A percentile compares a stretch with the other conserved stretches of the same genome.
Evolutionary conservation across 192 early-diverging fungal species (phyloP).

Genomic region (Coemansia aciculifera): DNA sequence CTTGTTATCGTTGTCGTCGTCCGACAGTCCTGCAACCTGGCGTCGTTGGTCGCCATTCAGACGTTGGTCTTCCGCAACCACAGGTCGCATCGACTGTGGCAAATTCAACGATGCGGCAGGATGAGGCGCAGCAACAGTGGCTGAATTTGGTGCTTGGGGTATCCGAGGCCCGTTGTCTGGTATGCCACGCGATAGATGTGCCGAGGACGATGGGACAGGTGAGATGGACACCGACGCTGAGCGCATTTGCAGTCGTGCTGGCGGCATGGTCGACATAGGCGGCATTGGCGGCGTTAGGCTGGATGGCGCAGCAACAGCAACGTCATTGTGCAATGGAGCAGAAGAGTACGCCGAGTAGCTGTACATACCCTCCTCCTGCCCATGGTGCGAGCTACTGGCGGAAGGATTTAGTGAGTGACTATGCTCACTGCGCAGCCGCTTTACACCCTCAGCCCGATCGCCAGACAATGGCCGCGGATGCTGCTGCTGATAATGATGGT

Average conservation of each 20-base stretch:
- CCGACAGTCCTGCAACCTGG: constrained; percentile 15
- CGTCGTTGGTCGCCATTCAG: background rate
- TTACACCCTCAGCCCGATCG: constrained; percentile 16
- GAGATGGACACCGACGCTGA: constrained; percentile 24
- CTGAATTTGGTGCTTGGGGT: background rate
- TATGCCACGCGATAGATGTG: background rate
- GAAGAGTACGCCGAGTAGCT: background rate
- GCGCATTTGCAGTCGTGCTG: background rate
- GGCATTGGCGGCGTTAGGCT: background rate
- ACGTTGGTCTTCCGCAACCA: background rate
- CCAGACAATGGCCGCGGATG: background rate
- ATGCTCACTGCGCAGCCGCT: constrained; percentile 27
- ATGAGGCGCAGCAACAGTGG: background rate
- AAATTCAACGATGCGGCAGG: background rate
- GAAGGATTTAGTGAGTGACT: background rate
- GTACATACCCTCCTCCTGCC: background rate
- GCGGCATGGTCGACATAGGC: background rate
- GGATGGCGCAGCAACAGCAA: background rate
- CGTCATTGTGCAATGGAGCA: background rate
- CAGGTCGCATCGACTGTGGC: background rate
- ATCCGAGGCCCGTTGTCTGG: background rate
- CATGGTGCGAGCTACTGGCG: background rate
- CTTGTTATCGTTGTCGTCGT: constrained; percentile 9
- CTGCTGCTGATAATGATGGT: background rate
- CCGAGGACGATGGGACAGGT: constrained; percentile 15